phyloP scores from a whole-genome alignment of 345 rosid species.

The Dipteronia sinensis region DNA sequence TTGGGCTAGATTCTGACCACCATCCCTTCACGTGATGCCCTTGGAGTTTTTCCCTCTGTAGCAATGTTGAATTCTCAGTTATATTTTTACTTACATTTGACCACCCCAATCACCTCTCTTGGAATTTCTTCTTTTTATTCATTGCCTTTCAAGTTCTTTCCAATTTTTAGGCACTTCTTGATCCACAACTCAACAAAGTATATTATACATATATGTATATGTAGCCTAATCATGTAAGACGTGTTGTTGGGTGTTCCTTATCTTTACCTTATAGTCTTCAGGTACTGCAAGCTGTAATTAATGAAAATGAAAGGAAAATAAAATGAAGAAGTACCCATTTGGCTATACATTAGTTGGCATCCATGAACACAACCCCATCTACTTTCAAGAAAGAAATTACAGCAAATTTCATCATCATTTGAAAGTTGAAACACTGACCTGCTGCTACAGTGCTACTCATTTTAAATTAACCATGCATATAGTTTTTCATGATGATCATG shows the following conservation, averaged over 20 bases:
- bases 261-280: constrained; percentile 6
- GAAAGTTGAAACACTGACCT: no score
- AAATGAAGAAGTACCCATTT: not conserved
- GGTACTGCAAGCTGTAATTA: constrained; percentile 1
- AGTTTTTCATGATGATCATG: not conserved
- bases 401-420: not conserved
- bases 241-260: constrained; percentile 20
- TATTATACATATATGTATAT: not conserved
- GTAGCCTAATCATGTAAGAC: constrained; percentile 22
- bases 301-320: not conserved
- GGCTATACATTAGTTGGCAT: not conserved
- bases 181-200: not conserved
- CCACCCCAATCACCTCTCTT: constrained; percentile 8
- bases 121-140: not conserved
- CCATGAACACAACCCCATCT: not conserved
- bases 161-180: not conserved
- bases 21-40: constrained; percentile 39
- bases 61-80: constrained; percentile 34
- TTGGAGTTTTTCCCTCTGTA: constrained; percentile 38
- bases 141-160: not conserved
- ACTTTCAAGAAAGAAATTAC: not conserved
- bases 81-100: constrained; percentile 32
- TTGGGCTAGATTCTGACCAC: constrained; percentile 37
- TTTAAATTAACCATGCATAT: no score
- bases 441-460: no score